A percentile compares a stretch with the other conserved stretches of the same genome.
phyloP scores from a whole-genome alignment of 495 filamentous ascomycete genomes.

The Neurospora tetraspora region DNA sequence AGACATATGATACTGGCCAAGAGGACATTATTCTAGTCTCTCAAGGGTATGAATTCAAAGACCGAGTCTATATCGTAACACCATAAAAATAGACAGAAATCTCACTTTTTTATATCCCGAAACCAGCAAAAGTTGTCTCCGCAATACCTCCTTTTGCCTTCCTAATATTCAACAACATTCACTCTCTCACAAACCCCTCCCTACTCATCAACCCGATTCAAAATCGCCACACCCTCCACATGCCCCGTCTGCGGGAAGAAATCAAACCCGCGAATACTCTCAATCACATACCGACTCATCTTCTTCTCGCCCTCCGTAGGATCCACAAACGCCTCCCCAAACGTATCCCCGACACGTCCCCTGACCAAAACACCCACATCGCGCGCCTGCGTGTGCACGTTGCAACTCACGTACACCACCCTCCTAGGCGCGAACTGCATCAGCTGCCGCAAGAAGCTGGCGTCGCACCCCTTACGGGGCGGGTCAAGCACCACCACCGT shows the following conservation, averaged over 20 bases:
- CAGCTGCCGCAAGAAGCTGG: slow-evolving; percentile 71
- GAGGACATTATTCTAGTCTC: background rate
- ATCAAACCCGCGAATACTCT: slow-evolving; percentile 87
- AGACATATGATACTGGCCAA: background rate
- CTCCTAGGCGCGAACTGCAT: slow-evolving; percentile 62
- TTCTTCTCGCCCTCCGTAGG: slow-evolving; percentile 26
- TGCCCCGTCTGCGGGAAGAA: slow-evolving; percentile 98
- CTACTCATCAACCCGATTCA: slow-evolving; percentile 42
- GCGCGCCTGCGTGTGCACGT: slow-evolving; percentile 93
- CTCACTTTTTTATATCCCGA: background rate
- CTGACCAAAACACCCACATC: slow-evolving; percentile 79
- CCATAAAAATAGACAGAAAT: background rate
- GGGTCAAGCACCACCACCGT: slow-evolving; percentile 90
- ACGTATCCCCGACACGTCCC: slow-evolving; percentile 31
- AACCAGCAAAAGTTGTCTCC: background rate
- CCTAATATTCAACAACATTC: too few relatives aligned
- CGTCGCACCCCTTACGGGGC: slow-evolving; percentile 88
- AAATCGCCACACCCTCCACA: slow-evolving; percentile 86
- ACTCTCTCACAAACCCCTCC: too few relatives aligned
- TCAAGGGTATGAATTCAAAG: too few relatives aligned
- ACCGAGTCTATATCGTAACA: background rate
- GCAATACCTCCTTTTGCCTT: too few relatives aligned
- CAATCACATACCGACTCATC: slow-evolving; percentile 66
- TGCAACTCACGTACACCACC: slow-evolving; percentile 91
- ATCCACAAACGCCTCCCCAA: slow-evolving; percentile 1